A percentile compares a stretch with the other conserved stretches of the same genome.
Evolutionary conservation across 305 asterid species (phyloP).

Genomic region (Fraxinus sp.): DNA sequence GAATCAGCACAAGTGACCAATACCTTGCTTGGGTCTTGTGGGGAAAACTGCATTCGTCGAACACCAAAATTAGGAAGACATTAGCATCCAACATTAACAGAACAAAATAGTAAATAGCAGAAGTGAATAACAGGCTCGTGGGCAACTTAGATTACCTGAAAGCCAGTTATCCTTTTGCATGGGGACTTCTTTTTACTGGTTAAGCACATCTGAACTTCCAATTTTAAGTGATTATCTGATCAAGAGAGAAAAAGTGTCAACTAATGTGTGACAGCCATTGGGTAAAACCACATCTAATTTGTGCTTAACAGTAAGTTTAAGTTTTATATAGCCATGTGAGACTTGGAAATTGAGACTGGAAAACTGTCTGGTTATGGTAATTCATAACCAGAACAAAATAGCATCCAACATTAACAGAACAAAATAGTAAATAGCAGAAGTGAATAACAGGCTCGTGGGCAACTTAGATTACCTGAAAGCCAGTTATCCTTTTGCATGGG

Average conservation of each 20-base stretch:
- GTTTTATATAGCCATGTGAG: background rate
- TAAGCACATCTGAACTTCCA: conserved; percentile 63
- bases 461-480: conserved; percentile 68
- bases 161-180: conserved; percentile 76
- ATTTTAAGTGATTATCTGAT: conserved; percentile 62
- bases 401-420: background rate
- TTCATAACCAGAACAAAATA: too few species aligned
- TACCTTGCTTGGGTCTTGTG: conserved; percentile 66
- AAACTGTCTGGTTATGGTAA: too few species aligned
- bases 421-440: background rate
- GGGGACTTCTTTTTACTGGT: conserved; percentile 70
- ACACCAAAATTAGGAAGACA: background rate
- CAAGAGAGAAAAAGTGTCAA: conserved; percentile 20
- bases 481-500: conserved; percentile 70
- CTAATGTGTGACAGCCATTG: background rate
- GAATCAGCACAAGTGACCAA: conserved; percentile 91
- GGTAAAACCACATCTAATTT: background rate
- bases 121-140: conserved; percentile 10
- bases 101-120: background rate
- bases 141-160: conserved; percentile 60
- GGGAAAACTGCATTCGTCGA: conserved; percentile 60
- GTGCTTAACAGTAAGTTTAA: background rate
- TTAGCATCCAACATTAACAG: background rate
- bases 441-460: conserved; percentile 5
- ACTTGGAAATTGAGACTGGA: background rate